A percentile compares a stretch with the other conserved stretches of the same genome.
Evolutionary conservation across 768 basidiomycete species (phyloP).

Genomic region (Leccinum pellstonianum): DNA sequence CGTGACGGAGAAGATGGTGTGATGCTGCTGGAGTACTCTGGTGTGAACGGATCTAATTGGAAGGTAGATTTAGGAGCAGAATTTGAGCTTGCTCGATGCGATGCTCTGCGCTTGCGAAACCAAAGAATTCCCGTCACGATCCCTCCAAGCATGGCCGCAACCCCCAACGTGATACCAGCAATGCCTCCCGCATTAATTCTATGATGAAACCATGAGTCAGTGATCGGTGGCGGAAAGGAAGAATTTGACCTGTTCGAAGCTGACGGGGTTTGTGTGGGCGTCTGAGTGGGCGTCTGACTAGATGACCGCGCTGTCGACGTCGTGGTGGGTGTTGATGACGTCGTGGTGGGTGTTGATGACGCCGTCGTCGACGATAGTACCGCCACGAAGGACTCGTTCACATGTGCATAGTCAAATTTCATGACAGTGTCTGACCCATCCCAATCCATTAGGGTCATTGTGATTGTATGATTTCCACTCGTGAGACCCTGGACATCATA

Average conservation of each 20-base stretch:
- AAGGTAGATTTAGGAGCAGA: background rate
- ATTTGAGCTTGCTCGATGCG: background rate
- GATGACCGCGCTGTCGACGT: conserved; percentile 68
- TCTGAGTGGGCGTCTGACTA: conserved; percentile 1
- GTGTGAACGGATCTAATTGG: conserved; percentile 5
- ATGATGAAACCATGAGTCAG: conserved; percentile 3
- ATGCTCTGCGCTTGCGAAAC: conserved; percentile 9
- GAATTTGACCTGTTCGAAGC: conserved; percentile 11
- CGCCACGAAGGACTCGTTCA: conserved; percentile 25
- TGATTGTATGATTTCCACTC: conserved; percentile 18
- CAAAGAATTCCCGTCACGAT: conserved; percentile 5
- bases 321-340: background rate
- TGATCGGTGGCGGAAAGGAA: background rate
- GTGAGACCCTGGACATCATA: conserved; percentile 17
- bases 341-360: conserved; percentile 4
- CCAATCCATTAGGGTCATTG: conserved; percentile 27
- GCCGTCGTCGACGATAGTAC: conserved; percentile 4
- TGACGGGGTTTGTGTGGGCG: background rate
- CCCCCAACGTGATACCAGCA: conserved; percentile 14
- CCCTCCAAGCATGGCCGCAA: background rate
- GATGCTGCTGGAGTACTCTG: background rate
- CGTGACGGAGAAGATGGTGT: background rate
- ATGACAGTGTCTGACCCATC: conserved; percentile 13
- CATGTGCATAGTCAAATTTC: conserved; percentile 28
- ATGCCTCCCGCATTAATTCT: conserved; percentile 12